Evolutionary conservation across 2,329 filamentous ascomycete genomes (phyloP), one percentile per base, ranked within the genome.

Genomic region (Botrytis porri): DNA sequence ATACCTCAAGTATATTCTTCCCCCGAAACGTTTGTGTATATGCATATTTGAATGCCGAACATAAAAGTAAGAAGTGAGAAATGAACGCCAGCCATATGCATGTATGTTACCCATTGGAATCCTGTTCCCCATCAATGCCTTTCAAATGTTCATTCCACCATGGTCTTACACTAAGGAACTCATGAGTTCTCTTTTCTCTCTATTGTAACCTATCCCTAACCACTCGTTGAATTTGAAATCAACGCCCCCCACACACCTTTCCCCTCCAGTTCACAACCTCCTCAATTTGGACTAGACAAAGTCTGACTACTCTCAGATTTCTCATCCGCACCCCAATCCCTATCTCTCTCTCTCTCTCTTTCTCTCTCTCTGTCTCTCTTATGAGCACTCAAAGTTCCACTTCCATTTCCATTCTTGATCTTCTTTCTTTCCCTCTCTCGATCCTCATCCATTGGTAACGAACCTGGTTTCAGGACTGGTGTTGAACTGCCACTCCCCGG

Each of bases 231-330:
- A n/a, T n/a, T n/a, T n/a, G 18, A 29, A 54, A 16, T 29, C 51
- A 54, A 62, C 37, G 22, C 29, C 29, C 7, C 25, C 12, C 18
- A 59, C 18, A 25, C 54, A n/a, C 22, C 39, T 32, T 37, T n/a
- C 20, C 39, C 25, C 4, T 39, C 12, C 5, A 39, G 10, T 37
- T 35, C 35, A 25, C 59, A 3, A 39, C 12, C 20, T 18, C 22
- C 18, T 72, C 43, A 72, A 69, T 72, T 72, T 2, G 71, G 71
- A n/a, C 59, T 64, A 9, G 65, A 70, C 29, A 73, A 64, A 41
- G 71, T 73, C 37, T 73, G 71, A 70, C 71, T 73, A 35, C 64
- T 70, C 48, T 73, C 71, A 35, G 43, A 54, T 32, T 73, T 69
- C n/a, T 60, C 59, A 43, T 73, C 71, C 45, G 37, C n/a, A 69